A percentile compares a stretch with the other conserved stretches of the same genome.
These are phyloP conservation scores for Mycena indigotica DNA, from an alignment of 768 basidiomycete genomes.

Conservation along the genomic window DNA sequence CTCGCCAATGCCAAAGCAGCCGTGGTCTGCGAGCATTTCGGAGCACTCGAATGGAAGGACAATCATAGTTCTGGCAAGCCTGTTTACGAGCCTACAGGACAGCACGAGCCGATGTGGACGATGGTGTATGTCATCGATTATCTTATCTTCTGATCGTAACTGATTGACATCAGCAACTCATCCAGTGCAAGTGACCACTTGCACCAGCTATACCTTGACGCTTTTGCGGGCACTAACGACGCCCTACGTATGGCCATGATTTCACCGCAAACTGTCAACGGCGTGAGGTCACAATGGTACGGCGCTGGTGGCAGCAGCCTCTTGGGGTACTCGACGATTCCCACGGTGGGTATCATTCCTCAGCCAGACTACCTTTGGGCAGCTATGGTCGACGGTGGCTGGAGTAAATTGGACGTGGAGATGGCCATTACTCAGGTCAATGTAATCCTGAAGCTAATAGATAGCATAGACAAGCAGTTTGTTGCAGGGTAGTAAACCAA, in stretches of 20 bases:
- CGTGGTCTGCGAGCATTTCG: conserved; percentile 35
- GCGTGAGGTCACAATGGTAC: conserved; percentile 27
- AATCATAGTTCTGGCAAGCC: conserved; percentile 23
- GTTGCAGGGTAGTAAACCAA: too few relatives aligned
- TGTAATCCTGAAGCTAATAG: conserved; percentile 28
- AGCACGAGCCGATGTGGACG: conserved; percentile 36
- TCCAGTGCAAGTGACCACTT: conserved; percentile 25
- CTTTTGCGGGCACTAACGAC: conserved; percentile 30
- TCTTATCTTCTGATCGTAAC: not conserved
- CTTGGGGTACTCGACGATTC: conserved; percentile 29
- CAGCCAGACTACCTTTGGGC: conserved; percentile 38
- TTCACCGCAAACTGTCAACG: conserved; percentile 29
- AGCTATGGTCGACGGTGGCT: conserved; percentile 32
- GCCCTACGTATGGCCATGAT: conserved; percentile 33
- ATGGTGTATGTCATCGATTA: conserved; percentile 27
- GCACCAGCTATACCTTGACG: conserved; percentile 29
- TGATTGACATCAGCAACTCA: conserved; percentile 23
- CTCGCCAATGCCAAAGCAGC: conserved; percentile 31
- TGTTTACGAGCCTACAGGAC: conserved; percentile 30
- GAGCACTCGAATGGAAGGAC: conserved; percentile 35
- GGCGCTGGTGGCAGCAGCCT: conserved; percentile 34
- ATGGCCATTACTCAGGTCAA: conserved; percentile 33
- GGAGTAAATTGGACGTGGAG: conserved; percentile 31
- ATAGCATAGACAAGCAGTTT: conserved; percentile 27
- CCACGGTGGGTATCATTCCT: conserved; percentile 34